A percentile compares a stretch with the other conserved stretches of the same genome.
Evolutionary conservation across 257 asterid genomes (phyloP).

Genomic region (Capsicum baccatum): DNA sequence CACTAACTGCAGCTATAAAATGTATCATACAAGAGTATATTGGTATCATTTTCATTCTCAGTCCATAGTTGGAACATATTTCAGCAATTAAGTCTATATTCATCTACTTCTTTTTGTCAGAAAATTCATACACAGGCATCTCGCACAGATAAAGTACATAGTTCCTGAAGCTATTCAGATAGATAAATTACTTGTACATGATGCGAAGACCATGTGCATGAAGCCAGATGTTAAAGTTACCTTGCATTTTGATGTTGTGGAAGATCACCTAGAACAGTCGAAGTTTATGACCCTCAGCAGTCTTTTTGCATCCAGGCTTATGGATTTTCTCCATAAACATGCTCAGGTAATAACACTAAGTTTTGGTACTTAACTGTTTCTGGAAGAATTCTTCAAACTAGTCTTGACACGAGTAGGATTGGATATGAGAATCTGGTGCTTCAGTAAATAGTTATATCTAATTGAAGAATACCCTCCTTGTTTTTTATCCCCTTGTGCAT

Average conservation of each 20-base stretch:
- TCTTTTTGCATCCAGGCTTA: conserved; percentile 72
- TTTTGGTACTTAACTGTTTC: background rate
- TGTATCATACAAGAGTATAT: background rate
- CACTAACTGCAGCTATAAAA: background rate
- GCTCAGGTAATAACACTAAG: conserved; percentile 62
- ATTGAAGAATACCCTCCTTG: background rate
- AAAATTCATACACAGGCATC: conserved; percentile 59
- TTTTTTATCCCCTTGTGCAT: background rate
- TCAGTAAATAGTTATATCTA: conserved; percentile 15
- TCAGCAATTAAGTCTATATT: background rate
- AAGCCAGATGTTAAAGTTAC: conserved; percentile 60
- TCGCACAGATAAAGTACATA: conserved; percentile 75
- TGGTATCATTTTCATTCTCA: background rate
- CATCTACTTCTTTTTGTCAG: conserved; percentile 47
- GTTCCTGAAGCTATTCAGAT: conserved; percentile 83
- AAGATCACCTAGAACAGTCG: conserved; percentile 62
- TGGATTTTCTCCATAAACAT: conserved; percentile 45
- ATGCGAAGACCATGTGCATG: conserved; percentile 72
- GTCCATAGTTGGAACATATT: background rate
- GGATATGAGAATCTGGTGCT: conserved; percentile 20
- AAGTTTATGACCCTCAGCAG: conserved; percentile 61
- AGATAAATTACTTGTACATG: conserved; percentile 72
- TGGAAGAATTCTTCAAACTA: background rate
- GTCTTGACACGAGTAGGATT: background rate
- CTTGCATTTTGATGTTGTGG: conserved; percentile 64